Evolutionary conservation across 257 asterid genomes (phyloP), one percentile per base, ranked within the genome.

Genomic region (Parsonsia alboflavescens): DNA sequence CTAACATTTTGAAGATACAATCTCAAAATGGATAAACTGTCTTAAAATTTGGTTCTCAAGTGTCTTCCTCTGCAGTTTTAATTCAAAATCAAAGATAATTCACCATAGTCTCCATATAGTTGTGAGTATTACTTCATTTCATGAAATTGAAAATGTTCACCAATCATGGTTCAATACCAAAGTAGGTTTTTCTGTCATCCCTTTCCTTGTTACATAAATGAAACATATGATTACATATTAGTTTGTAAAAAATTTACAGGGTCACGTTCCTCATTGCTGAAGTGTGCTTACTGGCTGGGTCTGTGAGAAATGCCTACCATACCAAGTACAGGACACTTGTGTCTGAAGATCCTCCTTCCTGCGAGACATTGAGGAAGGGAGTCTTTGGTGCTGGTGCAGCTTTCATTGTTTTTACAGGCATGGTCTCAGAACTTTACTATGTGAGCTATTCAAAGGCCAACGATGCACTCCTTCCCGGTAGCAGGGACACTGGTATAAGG

Each of bases 341-440:
- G 49, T 57, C 88, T 0, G 73, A 81, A 3, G 36, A 85, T 17
- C 89, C 93, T 61, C 96, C 89, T n/a, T 82, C 96, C 5, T 92
- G 98, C 52, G 96, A 89, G 85, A 86, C 81, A 24, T 81, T 92
- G 88, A 83, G 97, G 10, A 88, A 83, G 88, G 98, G 98, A 68
- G 88, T 90, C 46, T 92, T 90, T 59, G 98, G 92, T 28, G 96
- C 94, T 8, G 98, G 88, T 19, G 97, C 97, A 36, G 98, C 98
- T 12, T 89, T 92, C 76, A 74, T 90, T 6, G 84, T 92, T 72
- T 83, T 92, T 71, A 92, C 98, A 0, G 92, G 94, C 68, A 80
- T 89, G 48, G 44, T 84, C 44, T 92, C 98, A 50, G 88, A 86
- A 83, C 85, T 92, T 42, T 92, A 80, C 69, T 90, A 90, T 0